These are phyloP conservation scores for Aspergillus puulaauensis DNA, from an alignment of 2,329 filamentous ascomycete species.

Conservation along the genomic window DNA sequence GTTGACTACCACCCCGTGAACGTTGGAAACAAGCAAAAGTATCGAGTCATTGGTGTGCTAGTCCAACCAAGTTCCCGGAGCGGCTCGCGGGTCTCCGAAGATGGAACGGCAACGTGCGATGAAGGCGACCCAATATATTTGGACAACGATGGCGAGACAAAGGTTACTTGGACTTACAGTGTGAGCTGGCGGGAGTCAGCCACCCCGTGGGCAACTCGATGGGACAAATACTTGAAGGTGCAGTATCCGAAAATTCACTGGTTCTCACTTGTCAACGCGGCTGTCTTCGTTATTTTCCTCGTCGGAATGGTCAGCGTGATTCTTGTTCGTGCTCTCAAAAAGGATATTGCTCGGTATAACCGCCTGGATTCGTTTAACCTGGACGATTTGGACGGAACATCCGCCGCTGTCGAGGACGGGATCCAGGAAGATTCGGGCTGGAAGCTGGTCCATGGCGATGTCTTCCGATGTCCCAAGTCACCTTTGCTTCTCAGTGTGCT, in stretches of 20 bases:
- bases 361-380: constrained; percentile 86
- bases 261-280: constrained; percentile 96
- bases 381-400: constrained; percentile 81
- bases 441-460: constrained; percentile 97
- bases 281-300: constrained; percentile 89
- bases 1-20: constrained; percentile 87
- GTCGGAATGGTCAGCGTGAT: constrained; percentile 92
- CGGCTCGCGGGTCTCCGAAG: constrained; percentile 53
- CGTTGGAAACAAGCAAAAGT: constrained; percentile 57
- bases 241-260: constrained; percentile 98
- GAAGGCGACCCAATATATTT: constrained; percentile 63
- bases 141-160: constrained; percentile 60
- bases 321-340: constrained; percentile 79
- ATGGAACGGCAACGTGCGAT: constrained; percentile 63
- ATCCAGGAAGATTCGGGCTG: constrained; percentile 97
- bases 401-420: constrained; percentile 75
- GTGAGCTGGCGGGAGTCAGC: constrained; percentile 82
- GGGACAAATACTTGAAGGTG: constrained; percentile 98
- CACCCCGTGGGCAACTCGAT: constrained; percentile 92
- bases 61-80: constrained; percentile 76
- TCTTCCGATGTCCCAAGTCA: constrained; percentile 83
- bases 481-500: constrained; percentile 83
- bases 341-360: constrained; percentile 97
- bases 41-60: constrained; percentile 86
- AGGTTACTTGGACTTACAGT: constrained; percentile 85